phyloP scores from a whole-genome alignment of 2,329 filamentous ascomycete genomes.

The Stemphylium vesicarium region DNA sequence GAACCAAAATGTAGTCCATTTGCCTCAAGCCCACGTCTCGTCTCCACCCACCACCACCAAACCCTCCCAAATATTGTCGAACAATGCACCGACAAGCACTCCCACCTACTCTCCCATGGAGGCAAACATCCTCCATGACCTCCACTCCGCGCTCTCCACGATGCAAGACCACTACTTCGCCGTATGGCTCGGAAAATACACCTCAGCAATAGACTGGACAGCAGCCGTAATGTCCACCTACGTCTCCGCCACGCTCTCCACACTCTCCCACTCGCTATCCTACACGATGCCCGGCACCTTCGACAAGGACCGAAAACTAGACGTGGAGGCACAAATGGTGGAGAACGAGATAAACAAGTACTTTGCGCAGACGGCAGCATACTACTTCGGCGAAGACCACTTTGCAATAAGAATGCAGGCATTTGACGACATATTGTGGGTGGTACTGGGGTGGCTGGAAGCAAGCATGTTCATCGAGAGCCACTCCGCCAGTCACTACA shows the following conservation, averaged over 20 bases:
- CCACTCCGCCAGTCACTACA: conserved; percentile 71
- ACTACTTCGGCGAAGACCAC: conserved; percentile 86
- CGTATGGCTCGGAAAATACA: conserved; percentile 81
- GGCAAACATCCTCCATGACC: conserved; percentile 38
- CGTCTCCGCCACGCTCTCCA: conserved; percentile 73
- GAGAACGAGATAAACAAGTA: conserved; percentile 84
- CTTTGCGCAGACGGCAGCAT: conserved; percentile 76
- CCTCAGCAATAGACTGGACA: conserved; percentile 90
- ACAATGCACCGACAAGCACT: neutral
- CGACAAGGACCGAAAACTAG: conserved; percentile 31
- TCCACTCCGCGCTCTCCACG: conserved; percentile 67
- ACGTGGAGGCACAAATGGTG: conserved; percentile 56
- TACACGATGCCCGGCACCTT: conserved; percentile 50
- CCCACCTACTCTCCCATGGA: conserved; percentile 4
- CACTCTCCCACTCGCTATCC: conserved; percentile 68
- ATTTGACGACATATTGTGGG: conserved; percentile 95
- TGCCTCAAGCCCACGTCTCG: neutral
- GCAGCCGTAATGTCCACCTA: conserved; percentile 83
- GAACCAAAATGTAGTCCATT: conserved; percentile 18
- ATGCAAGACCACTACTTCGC: conserved; percentile 83
- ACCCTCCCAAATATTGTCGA: neutral
- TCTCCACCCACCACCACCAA: neutral
- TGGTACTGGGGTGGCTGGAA: conserved; percentile 90
- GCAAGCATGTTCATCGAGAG: conserved; percentile 74
- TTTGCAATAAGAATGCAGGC: conserved; percentile 77